Percentiles rank a stretch among this genome's conserved stretches.
phyloP scores from a whole-genome alignment of 176 grass and related monocot genomes.

The Saccharum officinarum region DNA sequence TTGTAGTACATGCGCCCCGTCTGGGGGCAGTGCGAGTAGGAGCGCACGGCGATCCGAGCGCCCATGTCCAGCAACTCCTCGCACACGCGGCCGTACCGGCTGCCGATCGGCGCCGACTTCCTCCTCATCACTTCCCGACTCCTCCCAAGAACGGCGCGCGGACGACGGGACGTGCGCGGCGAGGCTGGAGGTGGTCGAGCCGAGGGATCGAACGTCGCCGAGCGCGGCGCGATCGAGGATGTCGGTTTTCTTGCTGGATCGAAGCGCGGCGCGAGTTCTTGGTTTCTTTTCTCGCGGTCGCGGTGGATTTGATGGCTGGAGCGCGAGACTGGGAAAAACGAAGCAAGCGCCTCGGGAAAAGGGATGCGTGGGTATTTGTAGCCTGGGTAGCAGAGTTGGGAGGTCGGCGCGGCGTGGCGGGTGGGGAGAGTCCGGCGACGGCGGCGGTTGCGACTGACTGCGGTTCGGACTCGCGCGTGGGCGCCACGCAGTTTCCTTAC shows the following conservation, averaged over 20 bases:
- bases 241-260: not conserved
- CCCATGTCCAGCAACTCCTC: constrained; percentile 49
- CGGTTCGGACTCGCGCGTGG: not conserved
- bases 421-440: not conserved
- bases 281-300: not conserved
- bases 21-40: constrained; percentile 68
- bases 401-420: not conserved
- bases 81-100: constrained; percentile 33
- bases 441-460: not conserved
- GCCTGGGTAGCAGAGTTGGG: not conserved
- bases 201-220: not conserved
- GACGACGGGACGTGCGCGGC: not conserved
- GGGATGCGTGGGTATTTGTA: not conserved
- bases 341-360: not conserved
- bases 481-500: not conserved
- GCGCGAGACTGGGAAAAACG: not conserved
- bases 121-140: not conserved
- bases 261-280: not conserved
- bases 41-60: constrained; percentile 45
- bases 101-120: constrained; percentile 29
- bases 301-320: not conserved
- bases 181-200: too few relatives aligned
- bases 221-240: not conserved
- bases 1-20: constrained; percentile 70
- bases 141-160: not conserved